Evolutionary conservation across 2,329 filamentous ascomycete genomes (phyloP).

Genomic region (Calycina marina): DNA sequence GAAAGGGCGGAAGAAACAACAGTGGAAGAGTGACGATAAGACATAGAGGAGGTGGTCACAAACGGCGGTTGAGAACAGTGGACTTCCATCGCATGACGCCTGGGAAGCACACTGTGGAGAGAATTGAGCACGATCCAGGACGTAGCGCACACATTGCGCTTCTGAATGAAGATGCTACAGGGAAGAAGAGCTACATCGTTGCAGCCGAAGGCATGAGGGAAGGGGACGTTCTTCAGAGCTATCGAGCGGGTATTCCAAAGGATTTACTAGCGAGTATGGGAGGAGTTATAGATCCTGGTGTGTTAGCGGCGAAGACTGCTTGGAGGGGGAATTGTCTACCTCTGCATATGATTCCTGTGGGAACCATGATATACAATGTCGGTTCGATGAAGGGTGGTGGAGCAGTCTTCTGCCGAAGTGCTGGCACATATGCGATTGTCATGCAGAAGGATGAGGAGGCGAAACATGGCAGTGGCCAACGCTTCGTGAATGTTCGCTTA

Average conservation of each 20-base stretch:
- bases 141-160: slow-evolving; percentile 89
- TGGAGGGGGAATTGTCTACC: slow-evolving; percentile 92
- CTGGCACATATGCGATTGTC: slow-evolving; percentile 81
- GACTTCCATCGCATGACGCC: slow-evolving; percentile 72
- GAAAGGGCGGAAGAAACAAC: slow-evolving; percentile 84
- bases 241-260: slow-evolving; percentile 74
- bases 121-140: slow-evolving; percentile 92
- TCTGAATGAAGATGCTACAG: slow-evolving; percentile 58
- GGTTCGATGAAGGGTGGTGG: slow-evolving; percentile 59
- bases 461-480: slow-evolving; percentile 46
- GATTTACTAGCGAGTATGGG: slow-evolving; percentile 86
- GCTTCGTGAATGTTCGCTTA: slow-evolving; percentile 70
- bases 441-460: slow-evolving; percentile 76
- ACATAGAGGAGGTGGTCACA: slow-evolving; percentile 83
- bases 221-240: slow-evolving; percentile 86
- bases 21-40: slow-evolving; percentile 75
- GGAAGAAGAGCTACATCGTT: slow-evolving; percentile 76
- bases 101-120: slow-evolving; percentile 76
- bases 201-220: slow-evolving; percentile 89
- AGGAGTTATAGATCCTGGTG: slow-evolving; percentile 82
- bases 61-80: slow-evolving; percentile 79
- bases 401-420: slow-evolving; percentile 87
- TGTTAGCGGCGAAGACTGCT: slow-evolving; percentile 85
- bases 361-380: slow-evolving; percentile 85
- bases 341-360: slow-evolving; percentile 87